Base-by-base conservation (phyloP, 768 basidiomycete species). In the Boletus rubropictus region DNA sequence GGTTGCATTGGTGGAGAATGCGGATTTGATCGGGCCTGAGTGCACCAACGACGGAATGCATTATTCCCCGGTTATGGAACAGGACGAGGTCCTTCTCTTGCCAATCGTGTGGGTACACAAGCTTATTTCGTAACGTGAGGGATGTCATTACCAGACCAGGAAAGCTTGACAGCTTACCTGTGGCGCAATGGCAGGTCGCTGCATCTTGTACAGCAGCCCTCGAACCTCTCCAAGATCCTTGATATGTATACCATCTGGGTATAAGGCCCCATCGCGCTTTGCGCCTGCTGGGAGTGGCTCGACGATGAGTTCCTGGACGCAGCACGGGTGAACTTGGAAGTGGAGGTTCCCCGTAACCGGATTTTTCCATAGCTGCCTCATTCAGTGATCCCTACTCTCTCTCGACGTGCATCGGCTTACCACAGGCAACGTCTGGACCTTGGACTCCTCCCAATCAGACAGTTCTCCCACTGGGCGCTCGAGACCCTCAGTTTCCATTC, bases 21-120 rank as follows among this genome's bases (percentile, higher is more conserved):
- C 78, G 65, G 44, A 77, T 64, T 55, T 80, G 72, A 45, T 72
- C 62, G n/a, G 67, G 61, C 45, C 50, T 63, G 54, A 82, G 79
- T 10, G 84, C 79, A 18, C 84, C 86, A 8, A 85, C 83, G 56
- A 85, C 84, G 10, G 73, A 70, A 54, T 87, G 84, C 42, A 85
- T 60, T 18, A 83, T 64, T 17, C 85, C 85, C 22, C 85, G 75
- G 65, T 86, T 86, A 58, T 86, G 82, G 72, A 86, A 86, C 25
- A 86, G 52, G 10, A 83, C 79, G 32, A 86, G 71, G 54, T 85
- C 83, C 10, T 71, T 69, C 54, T 79, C 79, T 32, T 70, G 65
- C 90, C 92, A 94, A 58, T 93, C 87, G 58, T 93, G 89, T 0
- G 90, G 84, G 64, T 94, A 95, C 24, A 95, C 82, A 22, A 89